Evolutionary conservation across 139 green algal genomes (phyloP), one percentile per base, ranked within the genome.

Genomic region (Parachlorella kessleri): DNA sequence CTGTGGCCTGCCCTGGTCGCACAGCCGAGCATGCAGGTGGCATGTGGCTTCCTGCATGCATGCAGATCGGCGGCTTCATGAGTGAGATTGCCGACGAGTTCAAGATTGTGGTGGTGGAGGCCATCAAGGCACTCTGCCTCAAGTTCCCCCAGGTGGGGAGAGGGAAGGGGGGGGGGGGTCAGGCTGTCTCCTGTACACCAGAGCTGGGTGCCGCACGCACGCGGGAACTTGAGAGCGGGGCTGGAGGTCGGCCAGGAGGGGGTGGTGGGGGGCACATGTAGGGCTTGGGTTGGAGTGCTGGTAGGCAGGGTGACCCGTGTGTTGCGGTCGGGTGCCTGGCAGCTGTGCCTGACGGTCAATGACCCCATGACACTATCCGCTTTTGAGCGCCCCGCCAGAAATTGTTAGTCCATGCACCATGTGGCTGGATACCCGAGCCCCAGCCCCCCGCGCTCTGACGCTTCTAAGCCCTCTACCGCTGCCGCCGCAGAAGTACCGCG

Each of bases 81-180:
- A 87, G 85, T 9, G 97, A 99, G 85, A 98, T 99, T 78, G 91
- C 91, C 0, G 96, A 99, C 76, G 96, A 99, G 80, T 99, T 99
- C 90, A 99, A 99, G 91, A 95, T 99, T 72, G 95, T 99, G 24
- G 95, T 99, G 24, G 96, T 99, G 65, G 91, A 98, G 88, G 97
- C 97, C 55, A 97, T 99, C 81, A 93, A 93, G 70, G 88, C 89
- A 1, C 83, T 99, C 55, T 98, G 95, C 91, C 87, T 99, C 66
- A 99, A 99, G 90, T 99, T 98, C 90, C 97, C 97, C 0, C 83
- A 93, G 65, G 87, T 93, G 55, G 18, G 75, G 80, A 91, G 79
- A 75, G 83, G 6, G 87, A 94, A n/a, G n/a, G n/a, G n/a, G n/a
- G n/a, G n/a, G 64, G 88, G 93, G 81, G 6, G 59, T 28, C 59